Evolutionary conservation across 371 early-diverging fungal species (phyloP).

Genomic region (Sporodiniella umbellata): DNA sequence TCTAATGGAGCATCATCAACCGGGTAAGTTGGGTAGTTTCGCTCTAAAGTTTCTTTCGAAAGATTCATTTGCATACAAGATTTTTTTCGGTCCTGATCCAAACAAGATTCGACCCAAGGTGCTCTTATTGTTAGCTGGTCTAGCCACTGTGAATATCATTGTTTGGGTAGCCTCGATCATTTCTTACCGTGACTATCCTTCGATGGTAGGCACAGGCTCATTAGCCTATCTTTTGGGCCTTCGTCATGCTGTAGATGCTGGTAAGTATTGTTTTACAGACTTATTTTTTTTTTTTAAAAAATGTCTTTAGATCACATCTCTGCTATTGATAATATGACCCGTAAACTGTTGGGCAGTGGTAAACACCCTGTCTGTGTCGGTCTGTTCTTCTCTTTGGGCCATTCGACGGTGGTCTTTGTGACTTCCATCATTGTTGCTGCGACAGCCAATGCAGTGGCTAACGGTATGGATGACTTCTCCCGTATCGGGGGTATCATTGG

Average conservation of each 20-base stretch:
- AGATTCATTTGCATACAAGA: constrained; percentile 28
- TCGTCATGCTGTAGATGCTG: constrained; percentile 70
- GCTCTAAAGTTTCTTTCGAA: constrained; percentile 21
- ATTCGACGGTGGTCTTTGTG: constrained; percentile 64
- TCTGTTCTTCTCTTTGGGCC: constrained; percentile 66
- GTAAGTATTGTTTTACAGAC: constrained; percentile 9
- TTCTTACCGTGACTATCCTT: constrained; percentile 36
- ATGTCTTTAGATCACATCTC: constrained; percentile 57
- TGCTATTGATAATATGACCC: constrained; percentile 72
- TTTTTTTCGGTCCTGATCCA: constrained; percentile 40
- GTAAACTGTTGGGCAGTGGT: constrained; percentile 50
- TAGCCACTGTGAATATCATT: constrained; percentile 32
- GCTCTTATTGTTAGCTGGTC: constrained; percentile 18
- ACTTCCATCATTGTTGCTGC: constrained; percentile 51
- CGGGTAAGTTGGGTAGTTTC: constrained; percentile 11
- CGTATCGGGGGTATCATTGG: constrained; percentile 56
- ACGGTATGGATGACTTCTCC: constrained; percentile 45
- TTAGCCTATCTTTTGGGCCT: constrained; percentile 67
- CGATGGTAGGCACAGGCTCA: constrained; percentile 46
- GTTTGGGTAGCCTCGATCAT: constrained; percentile 44
- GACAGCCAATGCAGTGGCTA: constrained; percentile 48
- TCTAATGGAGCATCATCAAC: no score
- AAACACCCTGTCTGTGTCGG: constrained; percentile 59
- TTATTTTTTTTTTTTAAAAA: not conserved
- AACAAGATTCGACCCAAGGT: constrained; percentile 31